Evolutionary conservation across 192 early-diverging fungal genomes (phyloP), one percentile per base, ranked within the genome.

Genomic region (Spizellomyces punctatus): DNA sequence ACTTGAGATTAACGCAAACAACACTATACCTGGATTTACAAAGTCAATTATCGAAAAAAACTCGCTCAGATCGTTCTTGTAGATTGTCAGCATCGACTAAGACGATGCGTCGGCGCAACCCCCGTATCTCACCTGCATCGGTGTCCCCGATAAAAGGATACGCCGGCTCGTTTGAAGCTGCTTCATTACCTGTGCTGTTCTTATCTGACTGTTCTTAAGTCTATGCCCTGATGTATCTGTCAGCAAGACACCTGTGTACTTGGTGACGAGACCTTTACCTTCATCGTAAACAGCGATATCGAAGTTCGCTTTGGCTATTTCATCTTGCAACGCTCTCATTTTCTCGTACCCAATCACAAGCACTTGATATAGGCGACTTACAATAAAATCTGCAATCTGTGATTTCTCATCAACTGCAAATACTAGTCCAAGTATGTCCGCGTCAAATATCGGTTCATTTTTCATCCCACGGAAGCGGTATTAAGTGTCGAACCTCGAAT

Each of bases 1-100:
- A 36, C 3, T 36, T 36, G 27, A 36, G 27, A 36, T 36, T 36
- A 36, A 36, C 3, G 27, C 0, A 36, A 3, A 36, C 27, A 36
- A 36, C 27, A 36, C 27, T 36, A 58, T 60, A 67, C 64, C 78
- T 10, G 90, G 89, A 85, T 90, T 92, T 82, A 95, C 93, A 73
- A 91, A 84, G 70, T 88, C 91, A 55, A 88, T 79, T 55, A 83
- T 74, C 67, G 83, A 81, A 78, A 94, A 94, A 73, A 93, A 91
- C 59, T 91, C 89, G 54, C 80, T 79, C 57, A 96, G 86, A 76
- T 88, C 82, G 61, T 85, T 89, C 72, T 70, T 46, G 27, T 36
- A 36, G 27, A 36, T 36, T 36, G 27, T 36, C 3, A 36, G 27
- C 27, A 36, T 36, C 27, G 27, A 0, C 1, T 36, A 36, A 0